Percentiles rank a stretch among this genome's conserved stretches.
Conservation (phyloP, 2,329 filamentous ascomycete species). For the Calonectria fujianensis region DNA sequence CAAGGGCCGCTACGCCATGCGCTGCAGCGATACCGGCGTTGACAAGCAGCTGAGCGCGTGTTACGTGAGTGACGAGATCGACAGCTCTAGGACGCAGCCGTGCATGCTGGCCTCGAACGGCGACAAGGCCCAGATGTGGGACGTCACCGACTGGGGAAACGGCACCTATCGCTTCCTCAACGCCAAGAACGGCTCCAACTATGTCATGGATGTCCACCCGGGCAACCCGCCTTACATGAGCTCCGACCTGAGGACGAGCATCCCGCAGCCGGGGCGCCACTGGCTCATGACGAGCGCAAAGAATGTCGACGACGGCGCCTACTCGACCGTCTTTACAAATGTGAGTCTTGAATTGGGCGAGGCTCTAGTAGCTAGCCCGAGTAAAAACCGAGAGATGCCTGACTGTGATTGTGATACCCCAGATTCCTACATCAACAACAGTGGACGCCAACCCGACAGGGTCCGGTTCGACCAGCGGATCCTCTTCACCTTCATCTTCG, state of each 20-base stretch:
- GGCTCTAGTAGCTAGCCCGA: no score
- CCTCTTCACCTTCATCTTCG: background rate
- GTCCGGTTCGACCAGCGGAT: constrained; percentile 24
- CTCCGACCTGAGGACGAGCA: constrained; percentile 48
- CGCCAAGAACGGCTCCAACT: constrained; percentile 57
- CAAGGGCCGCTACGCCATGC: constrained; percentile 57
- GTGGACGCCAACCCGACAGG: constrained; percentile 34
- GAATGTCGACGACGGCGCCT: constrained; percentile 57
- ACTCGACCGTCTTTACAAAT: constrained; percentile 58
- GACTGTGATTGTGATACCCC: background rate
- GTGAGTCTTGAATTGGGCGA: constrained; percentile 42
- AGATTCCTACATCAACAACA: constrained; percentile 32
- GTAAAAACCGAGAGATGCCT: background rate
- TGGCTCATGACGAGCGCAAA: constrained; percentile 59
- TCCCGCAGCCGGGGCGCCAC: constrained; percentile 56
- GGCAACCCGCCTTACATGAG: constrained; percentile 58
- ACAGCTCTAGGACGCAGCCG: constrained; percentile 53
- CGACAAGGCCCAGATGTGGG: constrained; percentile 58
- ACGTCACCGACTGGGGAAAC: constrained; percentile 56
- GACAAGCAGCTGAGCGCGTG: constrained; percentile 58
- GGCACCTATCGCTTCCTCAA: constrained; percentile 58
- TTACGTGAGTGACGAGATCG: constrained; percentile 49
- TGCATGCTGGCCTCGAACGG: constrained; percentile 55
- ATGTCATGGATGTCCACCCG: constrained; percentile 59
- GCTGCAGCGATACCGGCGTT: constrained; percentile 54